These are phyloP conservation scores for Madurella fahalii DNA, from an alignment of 2,329 filamentous ascomycete genomes.

Conservation along the genomic window DNA sequence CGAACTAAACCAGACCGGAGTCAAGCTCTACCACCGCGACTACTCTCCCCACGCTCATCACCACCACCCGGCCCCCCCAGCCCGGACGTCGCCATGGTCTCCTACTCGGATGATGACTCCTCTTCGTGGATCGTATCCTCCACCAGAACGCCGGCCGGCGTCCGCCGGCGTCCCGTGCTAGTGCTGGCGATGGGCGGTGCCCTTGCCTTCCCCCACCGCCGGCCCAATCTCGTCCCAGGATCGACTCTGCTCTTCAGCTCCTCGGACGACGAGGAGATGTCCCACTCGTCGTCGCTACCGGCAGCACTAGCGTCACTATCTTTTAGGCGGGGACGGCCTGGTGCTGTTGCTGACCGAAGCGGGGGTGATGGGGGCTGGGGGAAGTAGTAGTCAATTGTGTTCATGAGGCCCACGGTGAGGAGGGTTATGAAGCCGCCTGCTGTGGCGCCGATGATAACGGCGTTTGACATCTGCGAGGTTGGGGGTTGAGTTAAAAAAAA, in stretches of 20 bases:
- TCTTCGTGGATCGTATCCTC: constrained; percentile 14
- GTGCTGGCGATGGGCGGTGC: neutral
- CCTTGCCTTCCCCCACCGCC: neutral
- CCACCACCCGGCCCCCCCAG: too few species aligned
- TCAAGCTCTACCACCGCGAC: neutral
- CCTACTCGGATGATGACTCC: constrained; percentile 2
- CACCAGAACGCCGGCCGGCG: neutral
- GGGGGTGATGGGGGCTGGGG: neutral
- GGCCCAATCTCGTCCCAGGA: too few species aligned
- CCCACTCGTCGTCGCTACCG: neutral
- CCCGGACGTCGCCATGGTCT: neutral
- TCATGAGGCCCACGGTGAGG: neutral
- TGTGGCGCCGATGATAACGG: neutral
- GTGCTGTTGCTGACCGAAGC: neutral
- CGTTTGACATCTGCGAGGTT: neutral
- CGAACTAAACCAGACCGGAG: neutral
- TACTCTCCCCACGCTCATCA: neutral
- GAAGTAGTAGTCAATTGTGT: neutral
- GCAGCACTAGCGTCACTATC: neutral
- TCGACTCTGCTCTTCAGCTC: too few species aligned
- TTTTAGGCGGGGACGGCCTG: neutral
- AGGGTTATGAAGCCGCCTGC: neutral
- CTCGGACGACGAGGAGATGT: neutral
- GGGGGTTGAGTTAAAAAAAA: neutral
- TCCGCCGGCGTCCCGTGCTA: neutral